Percentiles rank a stretch among this genome's conserved stretches.
phyloP scores from a whole-genome alignment of 495 filamentous ascomycete genomes.

The Xylaria scruposa region DNA sequence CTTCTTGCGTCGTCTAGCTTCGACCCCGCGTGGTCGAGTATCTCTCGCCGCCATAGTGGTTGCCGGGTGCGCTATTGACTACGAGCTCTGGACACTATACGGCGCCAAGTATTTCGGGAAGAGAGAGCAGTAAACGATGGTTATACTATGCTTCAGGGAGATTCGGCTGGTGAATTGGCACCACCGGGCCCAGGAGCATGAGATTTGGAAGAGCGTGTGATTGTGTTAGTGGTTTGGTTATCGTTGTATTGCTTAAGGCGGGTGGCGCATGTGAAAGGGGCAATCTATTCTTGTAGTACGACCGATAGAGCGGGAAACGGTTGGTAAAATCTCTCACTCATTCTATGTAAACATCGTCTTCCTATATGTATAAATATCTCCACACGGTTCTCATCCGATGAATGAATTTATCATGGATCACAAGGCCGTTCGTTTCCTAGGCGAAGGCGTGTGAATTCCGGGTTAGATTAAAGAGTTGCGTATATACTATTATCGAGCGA shows the following conservation, averaged over 20 bases:
- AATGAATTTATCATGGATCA: not conserved
- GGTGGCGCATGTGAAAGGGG: not conserved
- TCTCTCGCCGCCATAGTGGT: not conserved
- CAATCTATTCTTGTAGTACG: not conserved
- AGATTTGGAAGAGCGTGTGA: not conserved
- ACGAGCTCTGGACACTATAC: conserved; percentile 19
- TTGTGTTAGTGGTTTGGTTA: not conserved
- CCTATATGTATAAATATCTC: not conserved
- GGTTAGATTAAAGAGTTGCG: not conserved
- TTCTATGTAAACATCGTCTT: not conserved
- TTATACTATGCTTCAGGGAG: not conserved
- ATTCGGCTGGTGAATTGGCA: not conserved
- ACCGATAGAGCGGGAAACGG: not conserved
- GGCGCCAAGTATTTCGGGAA: conserved; percentile 19
- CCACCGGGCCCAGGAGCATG: not conserved
- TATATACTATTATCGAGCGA: conserved; percentile 4
- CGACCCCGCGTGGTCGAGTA: conserved; percentile 10
- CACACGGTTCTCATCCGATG: not conserved
- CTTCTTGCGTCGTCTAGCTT: conserved; percentile 15
- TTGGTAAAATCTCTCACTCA: not conserved
- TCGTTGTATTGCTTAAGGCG: not conserved
- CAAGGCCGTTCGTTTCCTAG: not conserved
- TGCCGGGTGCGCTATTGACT: not conserved
- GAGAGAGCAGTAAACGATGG: not conserved
- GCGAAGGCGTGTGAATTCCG: not conserved